These are phyloP conservation scores for Nakaseomyces nivariensis DNA, from an alignment of 1,139 yeast species.

Conservation along the genomic window DNA sequence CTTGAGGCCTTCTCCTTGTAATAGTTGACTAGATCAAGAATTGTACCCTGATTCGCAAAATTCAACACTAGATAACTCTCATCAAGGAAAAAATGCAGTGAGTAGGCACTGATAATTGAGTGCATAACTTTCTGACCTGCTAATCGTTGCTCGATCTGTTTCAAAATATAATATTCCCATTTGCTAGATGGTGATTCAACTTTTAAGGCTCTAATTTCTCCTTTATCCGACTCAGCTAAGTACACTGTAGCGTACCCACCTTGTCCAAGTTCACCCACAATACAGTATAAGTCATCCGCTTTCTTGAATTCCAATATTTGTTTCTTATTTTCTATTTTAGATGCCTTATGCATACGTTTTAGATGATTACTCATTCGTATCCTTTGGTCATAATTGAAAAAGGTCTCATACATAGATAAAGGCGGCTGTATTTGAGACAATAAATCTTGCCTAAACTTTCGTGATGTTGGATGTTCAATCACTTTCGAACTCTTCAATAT, in stretches of 20 bases:
- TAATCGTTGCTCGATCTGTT: constrained; percentile 38
- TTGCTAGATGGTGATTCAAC: constrained; percentile 59
- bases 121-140: constrained; percentile 22
- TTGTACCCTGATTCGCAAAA: constrained; percentile 63
- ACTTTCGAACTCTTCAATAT: constrained; percentile 3
- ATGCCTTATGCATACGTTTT: constrained; percentile 32
- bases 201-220: constrained; percentile 57
- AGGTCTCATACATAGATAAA: constrained; percentile 27
- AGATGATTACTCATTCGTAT: constrained; percentile 30
- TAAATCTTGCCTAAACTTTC: constrained; percentile 11
- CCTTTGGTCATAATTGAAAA: constrained; percentile 25
- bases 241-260: constrained; percentile 80
- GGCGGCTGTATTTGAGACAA: constrained; percentile 25
- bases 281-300: constrained; percentile 45
- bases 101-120: constrained; percentile 44
- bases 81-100: constrained; percentile 51
- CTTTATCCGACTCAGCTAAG: constrained; percentile 56
- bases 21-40: constrained; percentile 60
- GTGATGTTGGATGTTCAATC: constrained; percentile 19
- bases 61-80: constrained; percentile 69
- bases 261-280: constrained; percentile 57
- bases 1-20: constrained; percentile 28
- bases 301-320: constrained; percentile 28
- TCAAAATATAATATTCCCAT: constrained; percentile 77
- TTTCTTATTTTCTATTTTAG: constrained; percentile 32